Base-by-base conservation (phyloP, 345 rosid genomes). In the Durio zibethinus region DNA sequence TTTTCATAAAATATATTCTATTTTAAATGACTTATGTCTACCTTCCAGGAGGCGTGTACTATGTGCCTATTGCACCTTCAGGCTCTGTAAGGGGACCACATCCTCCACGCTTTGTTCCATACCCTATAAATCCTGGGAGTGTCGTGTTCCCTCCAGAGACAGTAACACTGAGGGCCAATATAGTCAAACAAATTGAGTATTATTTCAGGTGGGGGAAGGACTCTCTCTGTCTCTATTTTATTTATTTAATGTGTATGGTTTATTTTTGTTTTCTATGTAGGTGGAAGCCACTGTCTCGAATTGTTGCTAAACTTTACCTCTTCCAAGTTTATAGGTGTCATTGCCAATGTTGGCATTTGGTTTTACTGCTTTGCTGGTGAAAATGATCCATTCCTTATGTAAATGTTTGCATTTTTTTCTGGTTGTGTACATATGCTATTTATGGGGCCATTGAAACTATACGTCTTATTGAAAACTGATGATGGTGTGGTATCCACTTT, bases 141-240 rank as follows among this genome's bases (percentile, higher is more conserved):
- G 85, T 87, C 9, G 47, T 67, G 71, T 76, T 72, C 3, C 82
- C 93, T 69, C 89, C 88, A 20, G 98, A 87, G 78, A 80, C 66
- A 33, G 59, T 71, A 50, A 81, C 82, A 36, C 83, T 97, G 86
- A 90, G 79, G 82, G 86, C 82, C 66, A 82, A 82, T 82, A 82
- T 97, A 77, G 72, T 85, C 10, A 88, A 84, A 80, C 99, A 97
- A 78, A 87, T 97, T 73, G 97, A 97, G 78, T 93, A 97, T 76
- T 97, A 97, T 87, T 97, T 97, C 92, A 90, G 99, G 99, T 90
- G 78, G 77, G 85, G 25, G 21, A 53, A 80, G 7, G 29, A 31
- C 12, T 27, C 78, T 80, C 48, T 74, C 14, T 67, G 23, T 36
- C 6, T 50, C 9, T n/a, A n/a, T n/a, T 69, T 45, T 77, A 35